Conservation (phyloP, 495 filamentous ascomycete genomes). For the Aspergillus mulundensis region DNA sequence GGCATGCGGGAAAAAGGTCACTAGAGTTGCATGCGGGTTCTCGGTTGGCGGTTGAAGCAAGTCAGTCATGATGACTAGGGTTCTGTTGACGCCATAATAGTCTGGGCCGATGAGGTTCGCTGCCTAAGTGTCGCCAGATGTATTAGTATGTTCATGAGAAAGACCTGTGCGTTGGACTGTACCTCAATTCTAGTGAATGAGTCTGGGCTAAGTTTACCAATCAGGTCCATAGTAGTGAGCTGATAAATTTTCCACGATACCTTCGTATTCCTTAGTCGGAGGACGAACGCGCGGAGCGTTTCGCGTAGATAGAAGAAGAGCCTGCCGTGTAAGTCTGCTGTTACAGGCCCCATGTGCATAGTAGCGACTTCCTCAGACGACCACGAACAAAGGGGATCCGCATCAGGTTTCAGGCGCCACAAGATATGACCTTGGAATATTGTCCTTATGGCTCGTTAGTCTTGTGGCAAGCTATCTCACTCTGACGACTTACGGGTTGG, state of each 20-base stretch:
- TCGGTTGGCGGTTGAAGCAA: neutral
- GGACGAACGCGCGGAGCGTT: conserved; percentile 8
- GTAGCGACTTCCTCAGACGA: conserved; percentile 17
- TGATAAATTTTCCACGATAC: neutral
- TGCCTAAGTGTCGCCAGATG: neutral
- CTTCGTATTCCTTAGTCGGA: neutral
- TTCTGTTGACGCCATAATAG: neutral
- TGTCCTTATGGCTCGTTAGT: neutral
- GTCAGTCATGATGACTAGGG: neutral
- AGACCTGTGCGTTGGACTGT: too few relatives aligned
- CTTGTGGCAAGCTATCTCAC: neutral
- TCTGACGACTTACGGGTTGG: conserved; percentile 28
- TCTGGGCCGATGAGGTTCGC: neutral
- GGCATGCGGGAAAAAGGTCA: neutral
- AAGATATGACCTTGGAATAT: neutral
- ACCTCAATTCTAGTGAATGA: neutral
- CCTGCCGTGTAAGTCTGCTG: conserved; percentile 30
- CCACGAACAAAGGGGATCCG: conserved; percentile 25
- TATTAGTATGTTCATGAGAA: too few relatives aligned
- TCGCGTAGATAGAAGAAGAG: conserved; percentile 23
- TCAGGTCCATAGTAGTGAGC: neutral
- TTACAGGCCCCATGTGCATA: conserved; percentile 13
- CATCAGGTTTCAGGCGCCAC: conserved; percentile 12
- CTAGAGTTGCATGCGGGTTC: neutral
- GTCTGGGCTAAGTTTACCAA: neutral